Evolutionary conservation across 192 early-diverging fungal species (phyloP).

Genomic region (Martensiomyces pterosporus): DNA sequence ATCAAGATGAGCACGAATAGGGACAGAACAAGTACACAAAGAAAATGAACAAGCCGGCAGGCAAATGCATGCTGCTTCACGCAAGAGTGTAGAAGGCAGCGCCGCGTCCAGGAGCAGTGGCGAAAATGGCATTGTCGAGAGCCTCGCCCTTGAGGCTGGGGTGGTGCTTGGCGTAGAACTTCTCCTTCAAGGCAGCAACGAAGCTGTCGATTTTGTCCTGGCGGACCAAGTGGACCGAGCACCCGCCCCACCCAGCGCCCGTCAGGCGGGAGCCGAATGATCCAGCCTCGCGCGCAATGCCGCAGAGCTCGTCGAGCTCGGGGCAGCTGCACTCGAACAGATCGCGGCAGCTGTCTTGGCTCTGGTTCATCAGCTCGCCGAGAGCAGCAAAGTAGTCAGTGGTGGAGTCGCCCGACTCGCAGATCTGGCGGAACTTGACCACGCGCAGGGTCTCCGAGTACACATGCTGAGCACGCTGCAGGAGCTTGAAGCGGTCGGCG

Average conservation of each 20-base stretch:
- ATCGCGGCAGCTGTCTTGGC: constrained; percentile 76
- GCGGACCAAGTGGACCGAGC: constrained; percentile 73
- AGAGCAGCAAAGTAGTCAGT: constrained; percentile 48
- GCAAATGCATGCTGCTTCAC: too few relatives aligned
- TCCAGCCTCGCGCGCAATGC: constrained; percentile 60
- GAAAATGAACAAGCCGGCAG: constrained; percentile 1
- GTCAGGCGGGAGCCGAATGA: constrained; percentile 82
- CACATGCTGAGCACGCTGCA: constrained; percentile 79
- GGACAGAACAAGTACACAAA: too few relatives aligned
- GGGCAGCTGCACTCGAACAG: constrained; percentile 76
- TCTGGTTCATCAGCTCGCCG: constrained; percentile 86
- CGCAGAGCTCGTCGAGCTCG: constrained; percentile 77
- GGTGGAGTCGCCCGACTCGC: constrained; percentile 19
- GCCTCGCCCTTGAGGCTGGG: constrained; percentile 46
- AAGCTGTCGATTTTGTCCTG: constrained; percentile 57
- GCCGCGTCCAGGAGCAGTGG: constrained; percentile 24
- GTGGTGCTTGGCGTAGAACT: constrained; percentile 59
- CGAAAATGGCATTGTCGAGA: constrained; percentile 55
- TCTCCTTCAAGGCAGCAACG: constrained; percentile 58
- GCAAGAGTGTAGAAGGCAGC: constrained; percentile 14
- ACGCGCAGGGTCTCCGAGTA: constrained; percentile 74
- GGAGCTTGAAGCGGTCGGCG: constrained; percentile 66
- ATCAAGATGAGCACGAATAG: too few relatives aligned
- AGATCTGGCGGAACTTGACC: constrained; percentile 42
- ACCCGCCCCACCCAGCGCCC: constrained; percentile 93